phyloP scores from a whole-genome alignment of 129 eudicot genomes.

The Pittosporum tobira region DNA sequence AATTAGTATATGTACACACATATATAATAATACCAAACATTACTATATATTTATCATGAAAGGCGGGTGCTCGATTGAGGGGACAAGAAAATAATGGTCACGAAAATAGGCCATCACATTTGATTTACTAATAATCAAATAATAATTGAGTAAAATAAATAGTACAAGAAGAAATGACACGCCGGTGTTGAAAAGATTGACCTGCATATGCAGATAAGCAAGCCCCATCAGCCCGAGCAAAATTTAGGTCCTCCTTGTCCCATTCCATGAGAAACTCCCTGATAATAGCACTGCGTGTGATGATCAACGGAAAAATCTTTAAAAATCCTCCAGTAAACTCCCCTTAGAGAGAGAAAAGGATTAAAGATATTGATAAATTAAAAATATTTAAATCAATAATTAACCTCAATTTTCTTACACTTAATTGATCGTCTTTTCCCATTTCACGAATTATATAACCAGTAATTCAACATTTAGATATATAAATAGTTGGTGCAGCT shows the following conservation, averaged over 20 bases:
- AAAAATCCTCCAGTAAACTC: not conserved
- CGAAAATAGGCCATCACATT: slow-evolving; percentile 5
- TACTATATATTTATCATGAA: too few relatives aligned
- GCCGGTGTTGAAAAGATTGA: slow-evolving; percentile 42
- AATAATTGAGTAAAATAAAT: too few relatives aligned
- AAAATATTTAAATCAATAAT: slow-evolving; percentile 14
- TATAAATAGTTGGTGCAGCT: slow-evolving; percentile 18
- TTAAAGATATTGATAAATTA: slow-evolving; percentile 2
- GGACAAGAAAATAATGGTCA: slow-evolving; percentile 3
- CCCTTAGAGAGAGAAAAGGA: not conserved
- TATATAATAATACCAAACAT: too few relatives aligned
- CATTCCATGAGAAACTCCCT: too few relatives aligned
- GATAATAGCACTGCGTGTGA: too few relatives aligned
- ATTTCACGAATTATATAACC: too few relatives aligned
- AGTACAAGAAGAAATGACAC: slow-evolving; percentile 35
- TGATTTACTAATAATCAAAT: slow-evolving; percentile 4
- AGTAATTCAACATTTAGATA: slow-evolving; percentile 13
- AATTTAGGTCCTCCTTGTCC: slow-evolving; percentile 59
- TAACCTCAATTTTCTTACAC: too few relatives aligned
- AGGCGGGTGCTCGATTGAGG: not conserved
- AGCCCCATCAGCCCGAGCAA: slow-evolving; percentile 34
- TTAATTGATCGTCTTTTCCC: too few relatives aligned
- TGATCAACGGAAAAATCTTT: slow-evolving; percentile 4
- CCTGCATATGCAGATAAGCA: too few relatives aligned
- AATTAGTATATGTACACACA: too few relatives aligned